Conservation (phyloP, 805 yeast genomes). For the Pichia pseudocactophila region DNA sequence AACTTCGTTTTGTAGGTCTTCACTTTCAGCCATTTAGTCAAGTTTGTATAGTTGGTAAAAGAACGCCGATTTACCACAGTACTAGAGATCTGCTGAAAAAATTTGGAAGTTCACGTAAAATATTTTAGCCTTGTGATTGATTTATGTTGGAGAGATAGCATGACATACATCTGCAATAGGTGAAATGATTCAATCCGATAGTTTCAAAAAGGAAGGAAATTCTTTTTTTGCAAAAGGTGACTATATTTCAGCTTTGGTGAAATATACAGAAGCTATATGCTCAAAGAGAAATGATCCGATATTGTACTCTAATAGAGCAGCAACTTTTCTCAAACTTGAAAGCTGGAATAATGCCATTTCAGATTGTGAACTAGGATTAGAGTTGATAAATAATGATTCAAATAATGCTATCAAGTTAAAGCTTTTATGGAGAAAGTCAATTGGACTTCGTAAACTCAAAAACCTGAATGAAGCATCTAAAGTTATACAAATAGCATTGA, state of each 20-base stretch:
- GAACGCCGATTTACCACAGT: too few species aligned
- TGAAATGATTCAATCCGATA: background rate
- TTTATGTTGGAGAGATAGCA: too few species aligned
- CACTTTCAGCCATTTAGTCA: slow-evolving; percentile 26
- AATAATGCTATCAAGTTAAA: slow-evolving; percentile 30
- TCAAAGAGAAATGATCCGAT: slow-evolving; percentile 34
- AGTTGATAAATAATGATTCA: slow-evolving; percentile 11
- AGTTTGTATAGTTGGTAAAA: too few species aligned
- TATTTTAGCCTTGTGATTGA: too few species aligned
- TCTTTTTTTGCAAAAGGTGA: background rate
- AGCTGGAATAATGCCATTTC: slow-evolving; percentile 41
- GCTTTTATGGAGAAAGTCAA: slow-evolving; percentile 42
- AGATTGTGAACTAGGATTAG: slow-evolving; percentile 44
- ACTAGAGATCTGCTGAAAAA: too few species aligned
- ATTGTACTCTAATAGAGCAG: slow-evolving; percentile 59
- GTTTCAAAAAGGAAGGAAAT: slow-evolving; percentile 4
- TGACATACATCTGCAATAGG: too few species aligned
- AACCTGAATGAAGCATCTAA: slow-evolving; percentile 23
- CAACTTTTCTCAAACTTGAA: slow-evolving; percentile 46
- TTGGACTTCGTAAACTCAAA: slow-evolving; percentile 29
- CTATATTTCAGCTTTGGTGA: background rate
- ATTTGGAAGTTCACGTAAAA: too few species aligned
- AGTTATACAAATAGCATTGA: slow-evolving; percentile 30
- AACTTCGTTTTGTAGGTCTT: slow-evolving; percentile 61
- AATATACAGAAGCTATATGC: slow-evolving; percentile 43